Evolutionary conservation across 228 moss, liverwort and hornwort genomes (phyloP), one percentile per base, ranked within the genome.

Genomic region (Sphagnum magellanicum): DNA sequence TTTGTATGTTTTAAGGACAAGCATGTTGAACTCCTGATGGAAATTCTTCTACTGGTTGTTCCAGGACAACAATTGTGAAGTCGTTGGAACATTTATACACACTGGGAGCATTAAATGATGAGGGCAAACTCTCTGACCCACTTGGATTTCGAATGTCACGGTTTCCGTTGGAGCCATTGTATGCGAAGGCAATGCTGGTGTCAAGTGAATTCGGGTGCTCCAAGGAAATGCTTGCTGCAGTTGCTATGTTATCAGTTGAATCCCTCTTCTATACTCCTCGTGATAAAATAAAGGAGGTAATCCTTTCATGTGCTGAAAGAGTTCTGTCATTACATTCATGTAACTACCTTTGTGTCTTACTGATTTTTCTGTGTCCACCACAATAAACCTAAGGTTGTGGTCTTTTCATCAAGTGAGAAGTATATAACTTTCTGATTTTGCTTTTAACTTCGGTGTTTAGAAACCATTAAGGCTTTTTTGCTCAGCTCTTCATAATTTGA

Each of bases 211-310:
- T 92, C 74, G 84, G 84, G 52, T 98, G 98, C 81, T 89, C 90
- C 16, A 91, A 92, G 73, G 98, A 98, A 78, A 98, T 98, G 94
- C 80, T 98, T 74, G 93, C 89, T 53, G 85, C 90, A 60, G 90
- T 98, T 50, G 87, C 94, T 61, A 92, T 94, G 92, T 82, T 98
- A 63, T 98, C 98, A 51, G 94, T 91, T 48, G 98, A 98, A 74
- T 94, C 92, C 11, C 84, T 94, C 13, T 92, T 98, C 75, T 92
- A 83, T 64, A 88, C 89, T 47, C 98, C 98, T 5, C 87, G 92
- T 48, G 92, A 94, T 71, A 98, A 94, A 83, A 71, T 92, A 53
- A 90, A 92, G 68, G 94, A 98, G 98, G 98, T 98, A 89, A 55
- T 59, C 0, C 16, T 63, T 10, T 6, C 48, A 0, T 32, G 32